Percentiles rank a stretch among this genome's conserved stretches.
These are phyloP conservation scores for Cairneyella variabilis DNA, from an alignment of 495 filamentous ascomycete species.

Conservation along the genomic window DNA sequence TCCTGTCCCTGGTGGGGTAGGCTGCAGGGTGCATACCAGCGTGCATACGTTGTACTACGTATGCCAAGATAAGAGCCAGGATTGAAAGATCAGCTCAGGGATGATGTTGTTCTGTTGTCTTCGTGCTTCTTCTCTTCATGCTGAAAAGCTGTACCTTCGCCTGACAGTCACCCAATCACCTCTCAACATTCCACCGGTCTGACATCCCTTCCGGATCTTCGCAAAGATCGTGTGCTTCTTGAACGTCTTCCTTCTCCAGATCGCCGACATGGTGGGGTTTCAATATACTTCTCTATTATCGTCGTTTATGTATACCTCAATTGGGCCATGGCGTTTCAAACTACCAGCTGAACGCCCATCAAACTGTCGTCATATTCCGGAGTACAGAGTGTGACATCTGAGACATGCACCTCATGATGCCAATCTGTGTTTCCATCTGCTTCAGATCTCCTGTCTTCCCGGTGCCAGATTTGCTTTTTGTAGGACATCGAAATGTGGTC, in stretches of 20 bases:
- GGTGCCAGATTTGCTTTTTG: background rate
- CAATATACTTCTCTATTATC: too few relatives aligned
- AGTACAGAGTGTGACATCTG: background rate
- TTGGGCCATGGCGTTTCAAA: too few relatives aligned
- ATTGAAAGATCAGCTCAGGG: background rate
- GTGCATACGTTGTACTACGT: background rate
- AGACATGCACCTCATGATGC: background rate
- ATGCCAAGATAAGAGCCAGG: background rate
- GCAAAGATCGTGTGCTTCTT: background rate
- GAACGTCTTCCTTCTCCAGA: background rate
- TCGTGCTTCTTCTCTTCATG: background rate
- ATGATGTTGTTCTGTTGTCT: background rate
- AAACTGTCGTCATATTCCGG: too few relatives aligned
- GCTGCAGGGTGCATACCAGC: background rate
- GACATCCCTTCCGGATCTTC: background rate
- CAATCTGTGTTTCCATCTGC: background rate
- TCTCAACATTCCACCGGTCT: background rate
- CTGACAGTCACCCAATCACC: background rate
- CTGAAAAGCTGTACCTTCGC: background rate
- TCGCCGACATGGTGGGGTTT: background rate
- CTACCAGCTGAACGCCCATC: too few relatives aligned
- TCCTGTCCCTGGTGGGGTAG: background rate
- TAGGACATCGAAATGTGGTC: background rate
- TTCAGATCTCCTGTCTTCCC: conserved; percentile 1
- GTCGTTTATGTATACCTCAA: too few relatives aligned